phyloP scores from a whole-genome alignment of 2,329 filamentous ascomycete genomes.

The Botrytis fragariae region DNA sequence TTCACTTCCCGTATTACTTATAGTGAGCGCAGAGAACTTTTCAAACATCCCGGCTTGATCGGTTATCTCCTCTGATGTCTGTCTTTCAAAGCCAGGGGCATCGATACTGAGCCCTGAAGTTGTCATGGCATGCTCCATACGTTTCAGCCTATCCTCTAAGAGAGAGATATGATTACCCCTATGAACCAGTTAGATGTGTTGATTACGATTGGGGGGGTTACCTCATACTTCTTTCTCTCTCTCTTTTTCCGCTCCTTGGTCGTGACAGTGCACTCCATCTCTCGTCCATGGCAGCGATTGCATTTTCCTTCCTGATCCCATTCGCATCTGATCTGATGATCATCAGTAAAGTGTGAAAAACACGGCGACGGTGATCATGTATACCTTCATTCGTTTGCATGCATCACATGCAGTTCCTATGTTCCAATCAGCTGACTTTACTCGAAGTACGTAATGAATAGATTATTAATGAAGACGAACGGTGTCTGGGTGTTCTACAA shows the following conservation, averaged over 20 bases:
- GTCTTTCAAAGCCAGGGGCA: conserved; percentile 18
- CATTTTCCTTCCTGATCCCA: conserved; percentile 28
- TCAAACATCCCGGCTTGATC: conserved; percentile 26
- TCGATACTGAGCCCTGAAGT: conserved; percentile 22
- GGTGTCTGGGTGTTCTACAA: conserved; percentile 10
- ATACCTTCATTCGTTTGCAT: conserved; percentile 34
- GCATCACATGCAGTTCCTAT: conserved; percentile 32
- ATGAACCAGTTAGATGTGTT: conserved; percentile 12
- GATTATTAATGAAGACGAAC: not conserved
- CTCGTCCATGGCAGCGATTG: conserved; percentile 26
- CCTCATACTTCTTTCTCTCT: conserved; percentile 28
- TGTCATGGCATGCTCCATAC: conserved; percentile 31
- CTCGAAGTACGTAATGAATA: not conserved
- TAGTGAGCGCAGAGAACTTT: conserved; percentile 28
- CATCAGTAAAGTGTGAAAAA: not conserved
- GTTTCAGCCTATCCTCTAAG: conserved; percentile 32
- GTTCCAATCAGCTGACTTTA: conserved; percentile 19
- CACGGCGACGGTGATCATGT: conserved; percentile 7
- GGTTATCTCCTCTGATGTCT: conserved; percentile 26
- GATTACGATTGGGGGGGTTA: conserved; percentile 11
- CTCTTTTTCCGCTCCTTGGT: conserved; percentile 31
- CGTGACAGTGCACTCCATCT: conserved; percentile 30
- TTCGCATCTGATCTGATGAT: conserved; percentile 30
- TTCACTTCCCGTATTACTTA: conserved; percentile 24
- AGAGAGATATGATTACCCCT: conserved; percentile 25